A percentile compares a stretch with the other conserved stretches of the same genome.
Evolutionary conservation across 768 basidiomycete species (phyloP).

Genomic region (Amanita pseudoporphyria): DNA sequence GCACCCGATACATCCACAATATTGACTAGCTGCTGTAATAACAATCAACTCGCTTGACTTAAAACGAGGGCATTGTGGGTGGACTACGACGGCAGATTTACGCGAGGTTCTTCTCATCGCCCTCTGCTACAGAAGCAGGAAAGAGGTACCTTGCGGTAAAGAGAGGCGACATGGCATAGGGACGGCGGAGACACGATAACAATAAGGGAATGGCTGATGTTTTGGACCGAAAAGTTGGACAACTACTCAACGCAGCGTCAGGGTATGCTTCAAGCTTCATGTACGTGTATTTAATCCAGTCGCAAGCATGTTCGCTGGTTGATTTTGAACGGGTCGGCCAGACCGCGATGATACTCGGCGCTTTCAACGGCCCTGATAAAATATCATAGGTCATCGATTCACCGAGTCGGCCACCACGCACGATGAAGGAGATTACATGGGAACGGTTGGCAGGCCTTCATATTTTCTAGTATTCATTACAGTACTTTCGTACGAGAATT

Average conservation of each 20-base stretch:
- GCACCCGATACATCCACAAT: conserved; percentile 46
- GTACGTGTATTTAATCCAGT: too few species aligned
- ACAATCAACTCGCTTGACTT: conserved; percentile 52
- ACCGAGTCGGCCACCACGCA: too few species aligned
- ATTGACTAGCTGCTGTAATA: conserved; percentile 51
- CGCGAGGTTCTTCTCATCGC: neutral
- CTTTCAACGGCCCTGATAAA: too few species aligned
- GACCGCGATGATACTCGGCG: too few species aligned
- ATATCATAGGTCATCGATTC: too few species aligned
- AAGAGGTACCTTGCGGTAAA: neutral
- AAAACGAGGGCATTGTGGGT: conserved; percentile 37
- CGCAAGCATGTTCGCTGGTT: too few species aligned
- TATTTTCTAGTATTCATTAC: too few species aligned
- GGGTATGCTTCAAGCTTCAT: too few species aligned
- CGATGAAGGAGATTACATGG: too few species aligned
- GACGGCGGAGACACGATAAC: neutral
- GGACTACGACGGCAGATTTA: conserved; percentile 20
- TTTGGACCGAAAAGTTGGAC: neutral
- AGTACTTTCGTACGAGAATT: too few species aligned
- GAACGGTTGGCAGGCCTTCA: too few species aligned
- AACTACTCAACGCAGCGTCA: neutral
- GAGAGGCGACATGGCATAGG: neutral
- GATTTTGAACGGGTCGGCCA: too few species aligned
- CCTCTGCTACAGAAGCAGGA: neutral
- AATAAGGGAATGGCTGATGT: neutral